Base-by-base conservation (phyloP, 345 rosid genomes). In the Nasturtium officinale region DNA sequence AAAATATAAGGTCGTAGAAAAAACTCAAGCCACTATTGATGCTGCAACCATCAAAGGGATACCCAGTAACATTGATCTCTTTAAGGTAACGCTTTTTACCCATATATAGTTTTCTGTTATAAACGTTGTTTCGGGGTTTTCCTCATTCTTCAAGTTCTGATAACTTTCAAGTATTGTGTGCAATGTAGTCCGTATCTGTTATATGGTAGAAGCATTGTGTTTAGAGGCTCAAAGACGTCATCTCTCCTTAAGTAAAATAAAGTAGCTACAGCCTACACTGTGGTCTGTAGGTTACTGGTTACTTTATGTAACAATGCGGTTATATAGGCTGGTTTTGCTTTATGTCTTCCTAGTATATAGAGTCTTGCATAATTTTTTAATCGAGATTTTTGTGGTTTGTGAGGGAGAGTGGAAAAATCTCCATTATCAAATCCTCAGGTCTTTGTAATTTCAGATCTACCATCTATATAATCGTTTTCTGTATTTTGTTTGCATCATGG, bases 1-100 rank as follows among this genome's bases (percentile, higher is more conserved):
- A 67, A 95, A 87, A 76, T 83, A 76, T 29, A 88, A 75, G 74
- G 85, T 83, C 51, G 90, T 87, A 42, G 91, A 95, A 69, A 89
- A 84, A 75, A 89, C 99, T 61, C 99, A 91, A 82, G 99, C 96
- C 45, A 95, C 99, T 23, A 88, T 95, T 53, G 88, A 91, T 78
- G 99, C 99, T 74, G 99, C 99, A 38, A 86, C 79, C 82, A 79
- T 95, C 51, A 70, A 87, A 83, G 99, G 99, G 70, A 95, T 95
- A 72, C 96, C 96, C 16, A 88, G 93, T 82, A 95, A 94, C 82
- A 91, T 94, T 46, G 98, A 91, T 69, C 96, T 95, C 61, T 87
- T 88, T 81, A 94, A 89, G 98, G 98, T 91, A 56, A 65, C 32
- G 1, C 59, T 52, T 76, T 5, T 43, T 38, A 48, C 8, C 33